A percentile compares a stretch with the other conserved stretches of the same genome.
Evolutionary conservation across 768 basidiomycete species (phyloP).

Genomic region (Leccinum olivaceopallidum): DNA sequence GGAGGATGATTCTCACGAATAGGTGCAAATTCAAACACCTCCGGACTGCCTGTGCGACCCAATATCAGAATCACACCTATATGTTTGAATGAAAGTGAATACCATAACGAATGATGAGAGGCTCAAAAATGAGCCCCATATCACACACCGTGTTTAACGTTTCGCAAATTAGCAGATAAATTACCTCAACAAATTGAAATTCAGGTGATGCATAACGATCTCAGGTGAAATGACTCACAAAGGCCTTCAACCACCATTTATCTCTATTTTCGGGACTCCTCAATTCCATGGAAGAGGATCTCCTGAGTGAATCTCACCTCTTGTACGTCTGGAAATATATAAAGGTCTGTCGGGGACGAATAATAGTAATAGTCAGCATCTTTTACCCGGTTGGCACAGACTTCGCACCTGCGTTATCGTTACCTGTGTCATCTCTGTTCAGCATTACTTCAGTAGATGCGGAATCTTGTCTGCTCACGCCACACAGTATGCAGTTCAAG

Average conservation of each 20-base stretch:
- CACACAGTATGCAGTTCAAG: slow-evolving; percentile 20
- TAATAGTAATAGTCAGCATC: background rate
- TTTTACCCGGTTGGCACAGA: background rate
- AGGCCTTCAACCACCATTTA: slow-evolving; percentile 43
- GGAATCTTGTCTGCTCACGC: slow-evolving; percentile 2
- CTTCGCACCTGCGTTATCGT: slow-evolving; percentile 12
- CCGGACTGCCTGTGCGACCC: slow-evolving; percentile 28
- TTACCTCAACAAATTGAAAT: slow-evolving; percentile 33
- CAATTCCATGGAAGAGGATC: background rate
- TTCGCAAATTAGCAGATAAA: slow-evolving; percentile 46
- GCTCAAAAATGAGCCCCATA: slow-evolving; percentile 45
- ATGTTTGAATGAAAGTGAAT: background rate
- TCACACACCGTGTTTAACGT: slow-evolving; percentile 48
- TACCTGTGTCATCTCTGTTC: slow-evolving; percentile 4
- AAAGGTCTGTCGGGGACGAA: slow-evolving; percentile 35
- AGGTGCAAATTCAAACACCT: background rate
- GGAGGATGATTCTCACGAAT: slow-evolving; percentile 2
- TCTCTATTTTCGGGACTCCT: slow-evolving; percentile 32
- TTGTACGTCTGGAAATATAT: slow-evolving; percentile 47
- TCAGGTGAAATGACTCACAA: slow-evolving; percentile 34
- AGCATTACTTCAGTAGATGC: background rate
- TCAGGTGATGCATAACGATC: background rate
- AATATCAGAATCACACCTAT: slow-evolving; percentile 6
- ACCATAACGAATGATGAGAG: slow-evolving; percentile 51
- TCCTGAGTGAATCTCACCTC: slow-evolving; percentile 25